Evolutionary conservation across 805 yeast species (phyloP), one percentile per base, ranked within the genome.

Genomic region (Myxozyma nipponensis): DNA sequence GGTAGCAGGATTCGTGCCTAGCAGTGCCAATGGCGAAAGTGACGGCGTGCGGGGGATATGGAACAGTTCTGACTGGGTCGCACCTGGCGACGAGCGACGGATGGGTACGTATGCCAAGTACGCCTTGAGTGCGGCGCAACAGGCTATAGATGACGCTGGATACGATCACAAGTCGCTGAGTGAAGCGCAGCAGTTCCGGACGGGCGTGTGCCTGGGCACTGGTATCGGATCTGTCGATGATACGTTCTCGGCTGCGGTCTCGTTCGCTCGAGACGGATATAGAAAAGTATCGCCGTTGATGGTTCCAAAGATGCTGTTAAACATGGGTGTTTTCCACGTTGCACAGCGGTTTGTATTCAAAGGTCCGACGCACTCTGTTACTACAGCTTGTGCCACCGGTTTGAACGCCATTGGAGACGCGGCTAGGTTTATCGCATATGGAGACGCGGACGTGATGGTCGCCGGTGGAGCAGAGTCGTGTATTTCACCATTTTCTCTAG

Each of bases 371-470:
- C 96, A 90, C 63, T 73, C 95, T 0, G 93, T 82, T 0, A 78
- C 95, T 1, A 89, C 98, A 0, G 98, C 98, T 0, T 93, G 99
- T 72, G 95, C 99, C 3, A 89, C 98, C 0, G 99, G 99, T 0
- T 78, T 84, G 25, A 95, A 93, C 63, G 78, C 96, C 0, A 83
- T 93, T 42, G 98, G 98, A 2, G 99, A 93, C 64, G 97, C 96
- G 0, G 78, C 75, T 58, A 78, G 90, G 61, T 83, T 90, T 61
- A 86, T 93, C 51, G 71, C 75, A 52, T 81, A 82, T 49, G 95
- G 86, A 3, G 84, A 85, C 69, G 87, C 91, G 9, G 83, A 89
- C 58, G 86, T 84, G 3, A 86, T 90, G 81, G 74, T 93, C 7
- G 93, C 95, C 6, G 98, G 98, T n/a, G 95, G 96, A 1, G 72